phyloP scores from a whole-genome alignment of 129 eudicot genomes.

The Flaveria bidentis region DNA sequence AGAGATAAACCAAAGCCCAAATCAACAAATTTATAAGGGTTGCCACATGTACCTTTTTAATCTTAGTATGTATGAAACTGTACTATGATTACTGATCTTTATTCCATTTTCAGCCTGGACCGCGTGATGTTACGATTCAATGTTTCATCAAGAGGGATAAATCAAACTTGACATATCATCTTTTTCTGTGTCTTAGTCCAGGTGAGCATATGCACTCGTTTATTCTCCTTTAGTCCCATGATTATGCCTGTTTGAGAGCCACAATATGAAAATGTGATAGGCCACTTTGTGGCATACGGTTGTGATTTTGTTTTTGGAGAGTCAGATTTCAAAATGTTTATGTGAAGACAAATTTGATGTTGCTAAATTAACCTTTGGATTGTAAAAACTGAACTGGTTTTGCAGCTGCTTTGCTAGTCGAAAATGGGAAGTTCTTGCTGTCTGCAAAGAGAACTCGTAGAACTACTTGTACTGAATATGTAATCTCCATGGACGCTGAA shows the following conservation, averaged over 20 bases:
- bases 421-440: constrained; percentile 82
- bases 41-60: neutral
- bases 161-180: constrained; percentile 87
- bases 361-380: constrained; percentile 8
- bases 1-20: neutral
- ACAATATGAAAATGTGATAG: constrained; percentile 1
- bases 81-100: constrained; percentile 20
- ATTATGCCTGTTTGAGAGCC: neutral
- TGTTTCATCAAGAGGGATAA: constrained; percentile 92
- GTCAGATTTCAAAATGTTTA: neutral
- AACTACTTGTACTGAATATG: constrained; percentile 88
- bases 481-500: constrained; percentile 88
- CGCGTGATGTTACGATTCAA: constrained; percentile 86
- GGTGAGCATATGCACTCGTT: constrained; percentile 47
- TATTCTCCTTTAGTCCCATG: neutral
- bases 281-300: neutral
- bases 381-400: constrained; percentile 12
- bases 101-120: constrained; percentile 70
- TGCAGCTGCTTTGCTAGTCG: constrained; percentile 84
- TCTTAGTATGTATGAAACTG: neutral
- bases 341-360: constrained; percentile 7
- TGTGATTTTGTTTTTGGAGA: constrained; percentile 10
- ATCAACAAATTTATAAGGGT: neutral
- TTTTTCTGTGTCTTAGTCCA: constrained; percentile 83
- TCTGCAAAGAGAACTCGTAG: constrained; percentile 91